Evolutionary conservation across 2,329 filamentous ascomycete species (phyloP), one percentile per base, ranked within the genome.

Genomic region (Trichoderma brevicompactum): DNA sequence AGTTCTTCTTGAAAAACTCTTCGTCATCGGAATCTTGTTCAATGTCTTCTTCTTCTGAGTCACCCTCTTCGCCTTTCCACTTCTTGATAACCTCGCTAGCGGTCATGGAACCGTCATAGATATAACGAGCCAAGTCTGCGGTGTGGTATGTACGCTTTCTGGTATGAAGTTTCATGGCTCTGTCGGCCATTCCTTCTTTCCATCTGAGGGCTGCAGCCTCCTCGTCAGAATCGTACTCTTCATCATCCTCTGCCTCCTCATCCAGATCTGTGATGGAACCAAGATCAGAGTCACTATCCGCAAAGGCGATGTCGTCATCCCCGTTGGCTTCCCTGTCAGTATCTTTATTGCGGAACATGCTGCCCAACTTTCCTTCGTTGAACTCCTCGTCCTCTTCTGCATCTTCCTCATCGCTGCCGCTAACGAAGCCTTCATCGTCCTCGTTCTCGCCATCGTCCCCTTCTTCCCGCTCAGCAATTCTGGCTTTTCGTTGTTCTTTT

Each of bases 201-300:
- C 96, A 99, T 50, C 88, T 85, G 23, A 92, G 72, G 3, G 85
- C 89, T 2, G 89, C 90, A 44, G 90, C 89, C 54, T 94, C 92
- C 60, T 92, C 90, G 17, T 85, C 85, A 2, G 82, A 85, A 59
- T 79, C 76, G 53, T 78, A 75, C n/a, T 86, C 85, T n/a, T 86
- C 79, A 10, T 79, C 80, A 4, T 79, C 81, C 0, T 79, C 79
- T 3, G 79, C 79, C 1, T 79, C 81, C 0, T 79, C 79, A 3
- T 80, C 79, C 0, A 77, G 77, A 1, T 81, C 80, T 2, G 92
- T 96, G 68, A 97, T 78, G 3, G 94, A 97, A 7, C 95, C 95
- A 5, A 99, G 83, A 75, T 99, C 96, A 0, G 95, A 99, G 76
- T 99, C 96, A 73, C 92, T 97, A 73, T 99, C 95, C 13, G 95